These are phyloP conservation scores for Xylaria sp. DNA, from an alignment of 2,329 filamentous ascomycete genomes.

Conservation along the genomic window DNA sequence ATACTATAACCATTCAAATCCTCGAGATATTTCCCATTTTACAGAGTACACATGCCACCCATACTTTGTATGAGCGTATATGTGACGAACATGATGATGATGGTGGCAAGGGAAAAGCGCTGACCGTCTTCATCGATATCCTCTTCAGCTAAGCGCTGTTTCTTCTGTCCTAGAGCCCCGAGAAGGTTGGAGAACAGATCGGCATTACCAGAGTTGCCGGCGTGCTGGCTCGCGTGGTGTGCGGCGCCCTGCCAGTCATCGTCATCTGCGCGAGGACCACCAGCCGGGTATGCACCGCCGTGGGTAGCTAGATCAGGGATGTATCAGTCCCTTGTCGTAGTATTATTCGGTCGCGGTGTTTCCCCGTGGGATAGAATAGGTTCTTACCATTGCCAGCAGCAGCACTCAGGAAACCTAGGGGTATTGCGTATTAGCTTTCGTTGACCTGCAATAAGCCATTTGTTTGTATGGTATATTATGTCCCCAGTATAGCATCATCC, in stretches of 20 bases:
- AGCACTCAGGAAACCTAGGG: slow-evolving; percentile 29
- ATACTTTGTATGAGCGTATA: neutral
- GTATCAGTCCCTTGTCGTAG: slow-evolving; percentile 14
- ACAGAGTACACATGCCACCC: neutral
- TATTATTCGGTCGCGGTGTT: slow-evolving; percentile 9
- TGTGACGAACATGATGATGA: neutral
- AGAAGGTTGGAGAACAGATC: slow-evolving; percentile 64
- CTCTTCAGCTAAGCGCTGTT: slow-evolving; percentile 59
- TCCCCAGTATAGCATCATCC: slow-evolving; percentile 23
- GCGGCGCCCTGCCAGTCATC: slow-evolving; percentile 62
- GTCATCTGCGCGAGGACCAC: slow-evolving; percentile 55
- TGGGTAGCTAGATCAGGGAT: slow-evolving; percentile 44
- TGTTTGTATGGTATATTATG: neutral
- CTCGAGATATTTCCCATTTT: neutral
- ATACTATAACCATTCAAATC: neutral
- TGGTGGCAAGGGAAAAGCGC: slow-evolving; percentile 24
- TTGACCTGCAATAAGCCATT: slow-evolving; percentile 4
- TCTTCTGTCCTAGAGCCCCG: slow-evolving; percentile 61
- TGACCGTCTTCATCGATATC: slow-evolving; percentile 63
- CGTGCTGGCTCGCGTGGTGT: slow-evolving; percentile 59
- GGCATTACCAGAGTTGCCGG: slow-evolving; percentile 59
- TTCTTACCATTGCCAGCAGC: slow-evolving; percentile 47
- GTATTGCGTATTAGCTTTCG: slow-evolving; percentile 28
- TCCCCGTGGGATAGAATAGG: neutral
- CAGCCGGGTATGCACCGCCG: slow-evolving; percentile 50